Base-by-base conservation (phyloP, 768 basidiomycete species). In the Ramaria rubella region DNA sequence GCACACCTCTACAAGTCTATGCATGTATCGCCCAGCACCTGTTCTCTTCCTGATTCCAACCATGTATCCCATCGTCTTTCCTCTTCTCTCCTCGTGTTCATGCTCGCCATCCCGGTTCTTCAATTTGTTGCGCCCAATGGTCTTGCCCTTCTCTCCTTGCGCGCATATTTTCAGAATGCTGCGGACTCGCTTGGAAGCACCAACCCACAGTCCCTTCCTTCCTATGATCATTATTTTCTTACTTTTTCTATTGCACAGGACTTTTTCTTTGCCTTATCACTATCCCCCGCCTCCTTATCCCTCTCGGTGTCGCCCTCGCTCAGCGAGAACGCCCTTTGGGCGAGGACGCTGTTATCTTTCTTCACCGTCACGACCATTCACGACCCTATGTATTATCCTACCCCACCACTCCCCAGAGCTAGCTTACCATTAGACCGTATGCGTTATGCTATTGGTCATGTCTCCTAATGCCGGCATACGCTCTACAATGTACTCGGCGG, bases 341-440 rank as follows among this genome's bases (percentile, higher is more conserved):
- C 38, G 33, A 36, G 23, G 50, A 26, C 33, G 30, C 21, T 38
- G 43, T 40, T 30, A 44, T 44, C 21, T 44, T 26, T 29, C 31
- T 12, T 14, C 21, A 5, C 29, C 46, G 23, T 49, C 31, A 56
- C 44, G 55, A 56, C 55, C 52, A 14, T n/a, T 54, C 29, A 54
- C 19, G 52, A 54, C 52, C 52, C 27, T n/a, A 55, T 49, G 33
- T 45, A 36, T 23, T 56, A 54, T 54, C 38, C 42, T 44, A 54
- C 14, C n/a, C 42, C 36, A 23, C 52, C 55, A 1, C 44, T 24
- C 43, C 55, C n/a, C 21, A n/a, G 44, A 17, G 17, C 6, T 27
- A 38, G 26, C 36, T 23, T 55, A n/a, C 54, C 9, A 17, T n/a
- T 48, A 46, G 46, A 48, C 43, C 52, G 43, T 49, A 45, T 34